These are phyloP conservation scores for Fomitopsis pulvina DNA, from an alignment of 768 basidiomycete genomes.

Conservation along the genomic window DNA sequence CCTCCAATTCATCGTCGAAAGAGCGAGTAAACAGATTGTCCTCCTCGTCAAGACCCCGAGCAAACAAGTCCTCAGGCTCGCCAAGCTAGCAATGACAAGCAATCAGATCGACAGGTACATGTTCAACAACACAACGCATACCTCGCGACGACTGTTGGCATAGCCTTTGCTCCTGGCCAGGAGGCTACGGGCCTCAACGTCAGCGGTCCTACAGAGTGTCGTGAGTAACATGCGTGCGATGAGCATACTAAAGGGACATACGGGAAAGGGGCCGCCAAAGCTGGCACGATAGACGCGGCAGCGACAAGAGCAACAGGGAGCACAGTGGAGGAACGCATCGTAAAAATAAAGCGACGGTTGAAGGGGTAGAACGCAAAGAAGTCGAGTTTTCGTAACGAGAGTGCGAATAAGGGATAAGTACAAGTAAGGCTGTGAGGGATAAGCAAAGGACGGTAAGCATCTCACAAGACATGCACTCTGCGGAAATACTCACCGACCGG, in stretches of 20 bases:
- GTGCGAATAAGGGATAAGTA: not conserved
- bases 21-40: too few relatives aligned
- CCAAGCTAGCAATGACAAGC: too few relatives aligned
- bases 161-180: too few relatives aligned
- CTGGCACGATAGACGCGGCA: not conserved
- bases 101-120: too few relatives aligned
- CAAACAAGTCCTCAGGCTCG: too few relatives aligned
- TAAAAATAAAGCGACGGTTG: not conserved
- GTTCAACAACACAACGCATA: too few relatives aligned
- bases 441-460: not conserved
- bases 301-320: not conserved
- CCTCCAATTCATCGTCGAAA: not conserved
- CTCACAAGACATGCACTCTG: not conserved
- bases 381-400: not conserved
- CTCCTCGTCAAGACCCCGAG: too few relatives aligned
- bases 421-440: not conserved
- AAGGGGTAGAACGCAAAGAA: too few relatives aligned
- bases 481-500: not conserved
- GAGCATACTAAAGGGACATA: not conserved
- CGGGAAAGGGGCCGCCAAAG: not conserved
- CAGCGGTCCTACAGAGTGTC: too few relatives aligned
- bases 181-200: not conserved
- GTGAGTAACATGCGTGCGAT: too few relatives aligned
- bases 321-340: not conserved
- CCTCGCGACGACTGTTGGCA: too few relatives aligned